Conservation (phyloP, 2,329 filamentous ascomycete genomes). For the Cercospora sesami region DNA sequence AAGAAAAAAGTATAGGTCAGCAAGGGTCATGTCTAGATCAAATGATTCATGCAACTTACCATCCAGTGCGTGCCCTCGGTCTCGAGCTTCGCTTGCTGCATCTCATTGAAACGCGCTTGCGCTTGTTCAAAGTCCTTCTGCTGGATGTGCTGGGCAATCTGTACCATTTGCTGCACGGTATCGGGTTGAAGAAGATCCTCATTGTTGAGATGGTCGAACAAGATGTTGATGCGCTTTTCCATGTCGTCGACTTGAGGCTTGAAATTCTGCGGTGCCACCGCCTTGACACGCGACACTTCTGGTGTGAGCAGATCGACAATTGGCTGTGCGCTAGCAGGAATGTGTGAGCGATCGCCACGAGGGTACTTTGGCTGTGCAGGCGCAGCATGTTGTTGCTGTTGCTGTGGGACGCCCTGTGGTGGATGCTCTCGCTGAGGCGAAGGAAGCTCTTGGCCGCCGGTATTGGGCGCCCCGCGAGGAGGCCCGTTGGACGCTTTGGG, state of each 20-base stretch:
- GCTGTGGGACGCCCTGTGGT: constrained; percentile 11
- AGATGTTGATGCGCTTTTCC: constrained; percentile 80
- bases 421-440: constrained; percentile 22
- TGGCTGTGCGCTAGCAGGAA: constrained; percentile 71
- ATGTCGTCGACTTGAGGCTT: constrained; percentile 88
- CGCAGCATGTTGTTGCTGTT: constrained; percentile 18
- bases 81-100: constrained; percentile 52
- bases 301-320: constrained; percentile 77
- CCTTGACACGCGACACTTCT: constrained; percentile 86
- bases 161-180: constrained; percentile 67
- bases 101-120: constrained; percentile 45
- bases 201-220: constrained; percentile 98
- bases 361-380: constrained; percentile 46
- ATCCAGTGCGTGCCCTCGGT: constrained; percentile 53
- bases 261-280: constrained; percentile 82
- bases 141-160: constrained; percentile 51
- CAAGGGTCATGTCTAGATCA: background rate
- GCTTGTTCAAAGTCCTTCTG: constrained; percentile 49
- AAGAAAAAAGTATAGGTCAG: background rate
- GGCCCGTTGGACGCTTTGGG: constrained; percentile 25
- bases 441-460: constrained; percentile 33
- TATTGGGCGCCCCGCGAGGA: constrained; percentile 40
- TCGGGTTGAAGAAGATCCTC: constrained; percentile 81
- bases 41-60: constrained; percentile 41
- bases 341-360: constrained; percentile 80